phyloP scores from a whole-genome alignment of 139 green algal species.

The Protoeuglena noctilucae region DNA sequence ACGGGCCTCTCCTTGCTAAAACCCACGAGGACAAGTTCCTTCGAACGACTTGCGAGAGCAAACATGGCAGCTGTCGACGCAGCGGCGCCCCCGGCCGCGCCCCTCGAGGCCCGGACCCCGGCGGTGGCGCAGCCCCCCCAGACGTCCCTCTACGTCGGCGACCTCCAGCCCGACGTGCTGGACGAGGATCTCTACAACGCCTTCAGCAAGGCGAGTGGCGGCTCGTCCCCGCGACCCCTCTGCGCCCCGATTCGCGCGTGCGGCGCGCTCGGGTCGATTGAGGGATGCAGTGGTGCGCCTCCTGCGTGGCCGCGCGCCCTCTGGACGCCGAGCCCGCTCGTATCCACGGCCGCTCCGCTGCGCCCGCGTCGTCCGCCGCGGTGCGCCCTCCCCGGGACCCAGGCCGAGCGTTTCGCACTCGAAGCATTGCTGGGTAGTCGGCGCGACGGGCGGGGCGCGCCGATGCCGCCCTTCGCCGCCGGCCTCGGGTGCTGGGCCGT shows the following conservation, averaged over 20 bases:
- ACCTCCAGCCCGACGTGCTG: constrained; percentile 75
- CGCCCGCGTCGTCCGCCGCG: too few species aligned
- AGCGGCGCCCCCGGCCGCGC: neutral
- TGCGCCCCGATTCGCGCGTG: neutral
- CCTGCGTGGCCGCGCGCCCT: too few species aligned
- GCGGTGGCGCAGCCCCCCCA: constrained; percentile 19
- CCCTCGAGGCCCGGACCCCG: neutral
- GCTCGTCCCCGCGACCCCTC: neutral
- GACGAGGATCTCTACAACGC: constrained; percentile 78
- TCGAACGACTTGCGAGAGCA: neutral
- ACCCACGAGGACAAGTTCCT: too few species aligned
- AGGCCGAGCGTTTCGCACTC: too few species aligned
- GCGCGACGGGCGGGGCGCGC: too few species aligned
- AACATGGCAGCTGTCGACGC: neutral
- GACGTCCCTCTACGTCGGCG: constrained; percentile 80
- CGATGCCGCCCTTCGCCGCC: neutral
- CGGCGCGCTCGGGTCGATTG: neutral
- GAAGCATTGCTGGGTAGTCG: neutral
- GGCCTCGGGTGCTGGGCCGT: too few species aligned
- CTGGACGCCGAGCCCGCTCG: too few species aligned
- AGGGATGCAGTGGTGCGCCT: too few species aligned
- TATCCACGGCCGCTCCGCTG: too few species aligned
- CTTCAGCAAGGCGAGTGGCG: constrained; percentile 38
- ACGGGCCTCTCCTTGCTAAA: neutral
- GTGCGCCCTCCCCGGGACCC: too few species aligned